Base-by-base conservation (phyloP, 225 moss, liverwort and hornwort genomes). In the Antitrichia curtipendula region DNA sequence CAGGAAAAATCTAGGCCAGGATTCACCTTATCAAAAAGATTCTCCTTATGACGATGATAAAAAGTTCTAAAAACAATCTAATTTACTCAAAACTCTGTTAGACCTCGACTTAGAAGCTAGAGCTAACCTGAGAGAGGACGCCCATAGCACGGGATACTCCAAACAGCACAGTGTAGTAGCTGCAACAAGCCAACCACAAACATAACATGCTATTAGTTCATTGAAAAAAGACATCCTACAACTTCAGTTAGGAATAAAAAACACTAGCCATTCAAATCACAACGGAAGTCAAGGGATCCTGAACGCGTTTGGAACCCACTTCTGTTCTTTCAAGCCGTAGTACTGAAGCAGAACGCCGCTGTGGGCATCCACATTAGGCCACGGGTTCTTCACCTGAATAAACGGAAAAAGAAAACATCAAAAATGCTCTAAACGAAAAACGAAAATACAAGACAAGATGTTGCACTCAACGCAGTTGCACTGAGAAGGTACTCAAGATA, bases 311-410 rank as follows among this genome's bases (percentile, higher is more conserved):
- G 86, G 41, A 60, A 86, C 90, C 74, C 79, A 93, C 90, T 91
- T 93, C 81, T 93, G 83, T 59, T 92, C 93, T 88, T 90, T 92
- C 91, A 91, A 88, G 66, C 92, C 93, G 41, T 88, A 92, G 84
- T 91, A 91, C 54, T 92, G 91, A 49, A 92, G 92, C 77, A 92
- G 75, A n/a, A 92, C 91, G 50, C 93, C 88, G 68, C 91, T 94
- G 82, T 92, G 91, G 10, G 94, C 94, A 92, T 94, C 92, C 63
- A 94, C 92, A 87, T 91, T 92, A 16, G 91, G 94, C 91, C 91
- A 94, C 14, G 92, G 93, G 82, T 94, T 94, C 86, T 92, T 91
- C 60, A 94, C 93, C 93, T 94, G 87, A 27, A 7, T 78, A 85
- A 4, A 27, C 7, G 24, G 7, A 38, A 77, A 64, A 85, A 49